phyloP scores from a whole-genome alignment of 2,329 filamentous ascomycete species.

The Beauveria asiatica region DNA sequence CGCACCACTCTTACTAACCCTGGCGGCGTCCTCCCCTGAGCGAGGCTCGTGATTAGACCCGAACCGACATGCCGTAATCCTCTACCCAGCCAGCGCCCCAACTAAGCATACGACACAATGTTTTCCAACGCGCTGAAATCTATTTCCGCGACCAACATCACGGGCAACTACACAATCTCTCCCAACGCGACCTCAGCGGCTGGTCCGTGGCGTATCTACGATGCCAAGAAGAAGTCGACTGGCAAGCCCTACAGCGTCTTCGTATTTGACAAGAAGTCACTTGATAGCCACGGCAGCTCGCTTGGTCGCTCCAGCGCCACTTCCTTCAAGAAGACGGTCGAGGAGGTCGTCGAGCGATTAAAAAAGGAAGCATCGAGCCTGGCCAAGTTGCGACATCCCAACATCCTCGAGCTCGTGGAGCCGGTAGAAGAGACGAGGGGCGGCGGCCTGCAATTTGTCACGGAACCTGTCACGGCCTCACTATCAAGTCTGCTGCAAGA shows the following conservation, averaged over 20 bases:
- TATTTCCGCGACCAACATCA: conserved; percentile 83
- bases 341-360: conserved; percentile 83
- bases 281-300: conserved; percentile 51
- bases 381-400: conserved; percentile 82
- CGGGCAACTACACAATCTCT: conserved; percentile 79
- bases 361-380: conserved; percentile 88
- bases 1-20: neutral
- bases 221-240: conserved; percentile 93
- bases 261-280: conserved; percentile 81
- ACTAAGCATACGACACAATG: conserved; percentile 48
- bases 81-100: neutral
- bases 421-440: conserved; percentile 90
- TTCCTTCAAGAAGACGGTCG: conserved; percentile 69
- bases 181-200: conserved; percentile 67
- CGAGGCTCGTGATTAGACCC: conserved; percentile 8
- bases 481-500: conserved; percentile 73
- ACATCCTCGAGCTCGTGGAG: conserved; percentile 84
- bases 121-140: conserved; percentile 92
- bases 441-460: conserved; percentile 91
- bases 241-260: conserved; percentile 86
- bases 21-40: conserved; percentile 4
- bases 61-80: conserved; percentile 9
- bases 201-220: conserved; percentile 95
- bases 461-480: conserved; percentile 85
- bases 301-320: conserved; percentile 41